Evolutionary conservation across 345 rosid genomes (phyloP).

Genomic region (Salix exigua): DNA sequence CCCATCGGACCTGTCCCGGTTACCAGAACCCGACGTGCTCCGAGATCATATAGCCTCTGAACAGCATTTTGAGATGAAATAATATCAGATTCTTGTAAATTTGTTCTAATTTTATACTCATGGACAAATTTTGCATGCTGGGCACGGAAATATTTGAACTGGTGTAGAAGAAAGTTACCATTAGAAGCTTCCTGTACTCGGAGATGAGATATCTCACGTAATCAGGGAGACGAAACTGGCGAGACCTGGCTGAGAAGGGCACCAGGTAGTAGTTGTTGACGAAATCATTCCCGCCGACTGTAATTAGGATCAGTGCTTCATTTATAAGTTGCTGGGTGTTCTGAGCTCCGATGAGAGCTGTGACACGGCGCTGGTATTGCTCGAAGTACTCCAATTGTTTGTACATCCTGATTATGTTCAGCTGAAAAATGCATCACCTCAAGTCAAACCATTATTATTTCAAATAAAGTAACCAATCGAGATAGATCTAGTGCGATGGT

Average conservation of each 20-base stretch:
- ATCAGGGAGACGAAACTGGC: slow-evolving; percentile 21
- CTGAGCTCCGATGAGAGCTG: slow-evolving; percentile 5
- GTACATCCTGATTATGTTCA: slow-evolving; percentile 22
- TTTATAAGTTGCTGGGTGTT: slow-evolving; percentile 9
- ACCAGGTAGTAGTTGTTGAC: slow-evolving; percentile 30
- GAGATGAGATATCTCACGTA: slow-evolving; percentile 23
- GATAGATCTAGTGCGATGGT: no score
- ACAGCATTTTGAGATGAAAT: background rate
- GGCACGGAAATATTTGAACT: no score
- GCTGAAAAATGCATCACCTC: slow-evolving; percentile 8
- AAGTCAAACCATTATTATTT: no score
- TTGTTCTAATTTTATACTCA: no score
- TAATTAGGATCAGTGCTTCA: slow-evolving; percentile 16
- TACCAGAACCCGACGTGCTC: slow-evolving; percentile 22
- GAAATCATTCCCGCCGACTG: slow-evolving; percentile 30
- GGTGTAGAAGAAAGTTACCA: slow-evolving; percentile 5
- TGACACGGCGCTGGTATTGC: slow-evolving; percentile 23
- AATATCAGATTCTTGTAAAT: background rate
- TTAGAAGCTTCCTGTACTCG: slow-evolving; percentile 26
- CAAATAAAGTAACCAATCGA: no score
- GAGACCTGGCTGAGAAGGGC: slow-evolving; percentile 26
- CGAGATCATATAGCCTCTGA: slow-evolving; percentile 17
- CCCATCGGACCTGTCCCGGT: slow-evolving; percentile 33
- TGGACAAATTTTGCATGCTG: no score
- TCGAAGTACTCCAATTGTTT: slow-evolving; percentile 18